A percentile compares a stretch with the other conserved stretches of the same genome.
phyloP scores from a whole-genome alignment of 768 basidiomycete genomes.

The Vishniacozyma victoriae region DNA sequence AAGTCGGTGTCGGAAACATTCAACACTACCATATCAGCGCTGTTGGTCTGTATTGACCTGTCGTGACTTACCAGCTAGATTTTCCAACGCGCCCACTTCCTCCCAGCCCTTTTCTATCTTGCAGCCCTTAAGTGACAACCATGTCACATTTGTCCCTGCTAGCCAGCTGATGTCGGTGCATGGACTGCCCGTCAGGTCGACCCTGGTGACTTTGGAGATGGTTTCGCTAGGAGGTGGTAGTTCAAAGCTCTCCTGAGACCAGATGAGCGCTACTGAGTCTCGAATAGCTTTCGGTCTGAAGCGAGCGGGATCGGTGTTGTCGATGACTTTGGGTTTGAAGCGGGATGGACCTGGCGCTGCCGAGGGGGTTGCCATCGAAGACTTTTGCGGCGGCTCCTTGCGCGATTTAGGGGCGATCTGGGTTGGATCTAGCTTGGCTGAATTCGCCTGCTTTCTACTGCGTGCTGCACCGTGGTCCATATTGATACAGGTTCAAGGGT shows the following conservation, averaged over 20 bases:
- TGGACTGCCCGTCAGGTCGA: constrained; percentile 32
- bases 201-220: constrained; percentile 14
- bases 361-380: not conserved
- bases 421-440: not conserved
- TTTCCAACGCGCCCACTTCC: constrained; percentile 26
- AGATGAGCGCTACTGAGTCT: constrained; percentile 27
- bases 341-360: not conserved
- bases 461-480: constrained; percentile 43
- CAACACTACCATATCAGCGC: constrained; percentile 16
- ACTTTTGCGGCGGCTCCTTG: not conserved
- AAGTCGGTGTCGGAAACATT: constrained; percentile 31
- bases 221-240: constrained; percentile 24
- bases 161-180: constrained; percentile 27
- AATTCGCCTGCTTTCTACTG: constrained; percentile 18
- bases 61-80: constrained; percentile 27
- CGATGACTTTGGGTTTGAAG: not conserved
- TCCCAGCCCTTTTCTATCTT: constrained; percentile 29
- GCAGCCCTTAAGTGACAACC: constrained; percentile 35
- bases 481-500: too few relatives aligned
- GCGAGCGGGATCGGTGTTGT: constrained; percentile 17
- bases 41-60: not conserved
- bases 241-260: constrained; percentile 19
- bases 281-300: constrained; percentile 38
- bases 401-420: not conserved
- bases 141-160: constrained; percentile 22